phyloP scores from a whole-genome alignment of 306 rosid genomes.

The Rosa chinensis region DNA sequence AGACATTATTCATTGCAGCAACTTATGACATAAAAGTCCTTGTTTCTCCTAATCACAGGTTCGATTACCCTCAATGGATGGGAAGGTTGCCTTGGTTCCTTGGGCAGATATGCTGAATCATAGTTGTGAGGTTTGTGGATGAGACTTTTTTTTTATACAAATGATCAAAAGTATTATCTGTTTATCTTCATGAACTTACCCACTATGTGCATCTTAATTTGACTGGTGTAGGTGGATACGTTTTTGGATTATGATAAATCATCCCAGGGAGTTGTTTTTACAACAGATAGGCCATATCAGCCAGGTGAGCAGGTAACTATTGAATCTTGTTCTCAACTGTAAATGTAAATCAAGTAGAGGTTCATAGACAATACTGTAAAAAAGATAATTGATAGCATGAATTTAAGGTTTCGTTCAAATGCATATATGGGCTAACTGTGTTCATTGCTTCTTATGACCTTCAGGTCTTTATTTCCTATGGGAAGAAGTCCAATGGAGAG shows the following conservation, averaged over 20 bases:
- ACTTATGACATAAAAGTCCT: slow-evolving; percentile 7
- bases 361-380: slow-evolving; percentile 1
- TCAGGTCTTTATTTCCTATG: slow-evolving; percentile 95
- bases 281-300: slow-evolving; percentile 76
- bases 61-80: slow-evolving; percentile 85
- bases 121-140: slow-evolving; percentile 69
- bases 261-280: slow-evolving; percentile 80
- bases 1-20: not conserved
- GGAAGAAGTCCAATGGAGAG: slow-evolving; percentile 94
- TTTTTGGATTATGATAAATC: slow-evolving; percentile 84
- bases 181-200: slow-evolving; percentile 14
- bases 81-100: slow-evolving; percentile 88
- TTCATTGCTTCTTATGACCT: slow-evolving; percentile 31
- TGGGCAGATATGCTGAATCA: slow-evolving; percentile 99
- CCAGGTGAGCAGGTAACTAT: slow-evolving; percentile 99
- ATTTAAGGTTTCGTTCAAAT: not conserved
- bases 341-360: not conserved
- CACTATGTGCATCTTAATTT: slow-evolving; percentile 22
- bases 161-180: not conserved
- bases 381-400: not conserved
- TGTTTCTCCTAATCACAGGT: slow-evolving; percentile 56
- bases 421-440: not conserved
- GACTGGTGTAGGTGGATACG: slow-evolving; percentile 72
- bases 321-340: slow-evolving; percentile 17
- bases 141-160: slow-evolving; percentile 22